Percentiles rank a stretch among this genome's conserved stretches.
Evolutionary conservation across 1,284 basidiomycete species (phyloP).

Genomic region (Ceratobasidium theobromae): DNA sequence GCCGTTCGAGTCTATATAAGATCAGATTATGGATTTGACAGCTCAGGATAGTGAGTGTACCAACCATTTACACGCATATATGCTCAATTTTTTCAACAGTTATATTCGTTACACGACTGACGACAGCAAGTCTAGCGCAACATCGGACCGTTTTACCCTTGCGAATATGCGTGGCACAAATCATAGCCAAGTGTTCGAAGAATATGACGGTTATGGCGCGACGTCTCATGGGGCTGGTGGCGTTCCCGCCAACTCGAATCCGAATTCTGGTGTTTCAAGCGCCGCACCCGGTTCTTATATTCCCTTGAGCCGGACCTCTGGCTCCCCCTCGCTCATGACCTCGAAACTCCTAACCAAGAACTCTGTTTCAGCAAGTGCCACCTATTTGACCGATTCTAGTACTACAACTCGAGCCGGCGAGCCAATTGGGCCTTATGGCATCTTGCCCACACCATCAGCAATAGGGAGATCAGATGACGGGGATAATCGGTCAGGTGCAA

Average conservation of each 20-base stretch:
- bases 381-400: not conserved
- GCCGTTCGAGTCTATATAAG: not conserved
- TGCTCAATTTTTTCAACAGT: not conserved
- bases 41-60: constrained; percentile 7
- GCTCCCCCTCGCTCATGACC: no score
- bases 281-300: not conserved
- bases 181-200: not conserved
- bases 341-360: no score
- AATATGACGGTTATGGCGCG: not conserved
- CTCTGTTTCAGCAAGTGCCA: no score
- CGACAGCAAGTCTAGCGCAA: not conserved
- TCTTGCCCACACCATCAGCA: not conserved
- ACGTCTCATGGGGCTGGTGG: constrained; percentile 22
- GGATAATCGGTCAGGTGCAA: not conserved
- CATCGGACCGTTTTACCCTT: constrained; percentile 4
- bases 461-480: not conserved
- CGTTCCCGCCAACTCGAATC: not conserved
- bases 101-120: constrained; percentile 7
- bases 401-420: not conserved
- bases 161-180: constrained; percentile 7
- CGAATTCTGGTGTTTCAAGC: no score
- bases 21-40: constrained; percentile 17
- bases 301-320: no score
- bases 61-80: not conserved
- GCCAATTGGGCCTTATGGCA: not conserved